Percentiles rank a stretch among this genome's conserved stretches.
Evolutionary conservation across 495 filamentous ascomycete species (phyloP).

Genomic region (Apiosordaria backusii): DNA sequence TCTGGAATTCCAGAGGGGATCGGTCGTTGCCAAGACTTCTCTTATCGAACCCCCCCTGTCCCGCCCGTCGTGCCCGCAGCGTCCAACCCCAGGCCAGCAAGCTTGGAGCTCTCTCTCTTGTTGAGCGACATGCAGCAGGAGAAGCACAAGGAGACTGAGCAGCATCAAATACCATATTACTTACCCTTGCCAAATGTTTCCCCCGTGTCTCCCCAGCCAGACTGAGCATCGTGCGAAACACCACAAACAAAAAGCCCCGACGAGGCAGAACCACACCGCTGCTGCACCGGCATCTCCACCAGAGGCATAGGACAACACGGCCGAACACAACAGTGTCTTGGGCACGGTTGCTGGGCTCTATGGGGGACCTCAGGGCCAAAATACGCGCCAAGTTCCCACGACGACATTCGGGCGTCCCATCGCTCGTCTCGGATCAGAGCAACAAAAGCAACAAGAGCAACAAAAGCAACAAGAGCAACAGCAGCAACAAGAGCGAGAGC

Average conservation of each 20-base stretch:
- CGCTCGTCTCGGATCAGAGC: slow-evolving; percentile 30
- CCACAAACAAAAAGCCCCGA: not conserved
- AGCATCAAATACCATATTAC: not conserved
- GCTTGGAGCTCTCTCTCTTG: not conserved
- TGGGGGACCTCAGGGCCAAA: slow-evolving; percentile 47
- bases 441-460: slow-evolving; percentile 22
- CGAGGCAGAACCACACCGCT: not conserved
- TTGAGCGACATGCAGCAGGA: not conserved
- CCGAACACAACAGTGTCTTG: slow-evolving; percentile 6
- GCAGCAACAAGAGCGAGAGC: slow-evolving; percentile 21
- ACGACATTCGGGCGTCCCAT: slow-evolving; percentile 40
- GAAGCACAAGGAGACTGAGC: not conserved
- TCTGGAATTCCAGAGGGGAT: slow-evolving; percentile 7
- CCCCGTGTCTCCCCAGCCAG: not conserved
- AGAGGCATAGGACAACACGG: not conserved
- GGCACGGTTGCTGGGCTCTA: slow-evolving; percentile 17
- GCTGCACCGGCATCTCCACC: not conserved
- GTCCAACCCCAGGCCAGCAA: not conserved
- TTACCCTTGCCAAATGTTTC: not conserved
- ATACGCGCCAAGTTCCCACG: slow-evolving; percentile 48
- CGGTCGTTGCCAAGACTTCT: slow-evolving; percentile 9
- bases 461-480: slow-evolving; percentile 18
- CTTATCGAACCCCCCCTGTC: slow-evolving; percentile 2
- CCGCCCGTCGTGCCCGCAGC: not conserved
- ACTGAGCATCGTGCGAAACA: not conserved